Conservation (phyloP, 2,329 filamentous ascomycete species). For the Mycosphaerelloides madeirae region DNA sequence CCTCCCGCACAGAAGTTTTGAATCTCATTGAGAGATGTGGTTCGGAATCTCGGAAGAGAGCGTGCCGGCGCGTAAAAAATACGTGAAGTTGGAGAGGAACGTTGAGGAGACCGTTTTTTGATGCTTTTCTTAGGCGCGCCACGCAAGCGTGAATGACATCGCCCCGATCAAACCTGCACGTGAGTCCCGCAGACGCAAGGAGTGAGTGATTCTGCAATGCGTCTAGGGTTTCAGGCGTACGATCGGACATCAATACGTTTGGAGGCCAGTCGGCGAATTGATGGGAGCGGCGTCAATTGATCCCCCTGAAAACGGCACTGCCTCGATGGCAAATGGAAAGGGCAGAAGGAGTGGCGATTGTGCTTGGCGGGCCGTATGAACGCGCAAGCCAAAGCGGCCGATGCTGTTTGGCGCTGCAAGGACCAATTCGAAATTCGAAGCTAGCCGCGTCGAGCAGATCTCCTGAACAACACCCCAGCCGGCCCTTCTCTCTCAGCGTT, state of each 20-base stretch:
- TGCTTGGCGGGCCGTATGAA: constrained; percentile 15
- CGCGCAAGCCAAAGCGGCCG: constrained; percentile 11
- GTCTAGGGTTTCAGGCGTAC: no score
- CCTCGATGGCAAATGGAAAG: no score
- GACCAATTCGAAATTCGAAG: constrained; percentile 2
- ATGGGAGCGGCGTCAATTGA: constrained; percentile 2
- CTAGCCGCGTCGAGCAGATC: constrained; percentile 4
- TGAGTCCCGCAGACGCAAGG: neutral
- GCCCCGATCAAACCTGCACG: neutral
- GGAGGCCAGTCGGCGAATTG: no score
- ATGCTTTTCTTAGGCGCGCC: constrained; percentile 5
- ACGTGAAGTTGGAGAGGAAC: constrained; percentile 4
- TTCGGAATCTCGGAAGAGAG: no score
- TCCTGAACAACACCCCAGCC: constrained; percentile 16
- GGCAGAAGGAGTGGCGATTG: constrained; percentile 1
- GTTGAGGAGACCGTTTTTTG: constrained; percentile 5
- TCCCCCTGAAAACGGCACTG: constrained; percentile 1
- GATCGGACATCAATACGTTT: no score
- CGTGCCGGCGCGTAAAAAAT: no score
- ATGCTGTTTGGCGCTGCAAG: no score
- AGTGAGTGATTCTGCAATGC: no score
- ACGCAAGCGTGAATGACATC: constrained; percentile 3
- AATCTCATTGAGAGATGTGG: no score
- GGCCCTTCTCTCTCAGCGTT: no score
- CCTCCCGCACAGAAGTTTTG: no score